Percentiles rank a stretch among this genome's conserved stretches.
These are phyloP conservation scores for Heritiera fomes DNA, from an alignment of 345 rosid genomes.

Conservation along the genomic window DNA sequence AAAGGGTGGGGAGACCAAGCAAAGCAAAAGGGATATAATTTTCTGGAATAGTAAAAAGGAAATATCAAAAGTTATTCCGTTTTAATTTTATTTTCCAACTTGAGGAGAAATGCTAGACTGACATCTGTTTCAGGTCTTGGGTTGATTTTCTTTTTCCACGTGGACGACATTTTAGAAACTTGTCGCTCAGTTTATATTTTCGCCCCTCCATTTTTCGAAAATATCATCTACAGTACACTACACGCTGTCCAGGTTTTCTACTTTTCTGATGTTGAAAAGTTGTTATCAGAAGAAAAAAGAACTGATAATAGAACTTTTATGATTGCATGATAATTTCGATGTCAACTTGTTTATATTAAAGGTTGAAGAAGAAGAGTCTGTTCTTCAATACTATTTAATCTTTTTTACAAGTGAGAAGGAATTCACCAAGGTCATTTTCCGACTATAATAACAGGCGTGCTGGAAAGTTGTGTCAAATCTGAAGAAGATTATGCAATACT, in stretches of 20 bases:
- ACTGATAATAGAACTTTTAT: too few species aligned
- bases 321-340: not conserved
- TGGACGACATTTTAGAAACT: not conserved
- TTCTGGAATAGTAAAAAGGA: slow-evolving; percentile 14
- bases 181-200: too few species aligned
- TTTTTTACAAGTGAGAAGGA: not conserved
- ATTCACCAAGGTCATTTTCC: not conserved
- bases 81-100: not conserved
- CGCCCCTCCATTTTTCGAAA: not conserved
- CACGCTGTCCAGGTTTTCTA: not conserved
- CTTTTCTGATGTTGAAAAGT: too few species aligned
- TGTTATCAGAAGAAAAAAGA: too few species aligned
- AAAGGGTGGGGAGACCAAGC: slow-evolving; percentile 9
- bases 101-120: not conserved
- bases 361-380: too few species aligned
- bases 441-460: not conserved
- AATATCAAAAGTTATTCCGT: slow-evolving; percentile 8
- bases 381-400: too few species aligned
- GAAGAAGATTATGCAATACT: not conserved
- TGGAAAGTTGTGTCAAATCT: not conserved
- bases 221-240: not conserved
- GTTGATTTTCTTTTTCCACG: not conserved
- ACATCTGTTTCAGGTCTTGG: not conserved
- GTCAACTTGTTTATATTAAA: not conserved
- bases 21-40: not conserved